Conservation (phyloP, 108 stramenopile species). For the Nitzschia putrida region DNA sequence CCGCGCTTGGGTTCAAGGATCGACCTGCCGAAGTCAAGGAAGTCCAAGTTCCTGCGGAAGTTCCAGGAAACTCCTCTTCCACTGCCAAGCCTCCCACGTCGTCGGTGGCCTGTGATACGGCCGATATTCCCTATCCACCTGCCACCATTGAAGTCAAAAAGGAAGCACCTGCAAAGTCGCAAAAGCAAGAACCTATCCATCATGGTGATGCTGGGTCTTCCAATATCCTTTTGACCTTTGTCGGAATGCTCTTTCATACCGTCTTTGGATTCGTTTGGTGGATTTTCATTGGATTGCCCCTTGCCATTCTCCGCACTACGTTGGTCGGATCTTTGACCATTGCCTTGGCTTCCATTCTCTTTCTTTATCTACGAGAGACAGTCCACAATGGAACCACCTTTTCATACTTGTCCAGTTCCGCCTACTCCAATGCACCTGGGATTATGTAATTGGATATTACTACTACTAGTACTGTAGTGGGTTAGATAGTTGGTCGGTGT, state of each 20-base stretch:
- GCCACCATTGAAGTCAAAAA: slow-evolving; percentile 15
- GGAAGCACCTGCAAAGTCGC: slow-evolving; percentile 30
- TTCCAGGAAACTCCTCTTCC: slow-evolving; percentile 2
- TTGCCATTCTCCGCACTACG: slow-evolving; percentile 38
- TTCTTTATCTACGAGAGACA: slow-evolving; percentile 21
- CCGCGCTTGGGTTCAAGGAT: slow-evolving; percentile 57
- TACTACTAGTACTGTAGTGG: no score
- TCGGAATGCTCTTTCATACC: slow-evolving; percentile 51
- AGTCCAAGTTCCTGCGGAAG: background rate
- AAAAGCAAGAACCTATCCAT: slow-evolving; percentile 2
- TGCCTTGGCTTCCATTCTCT: slow-evolving; percentile 12
- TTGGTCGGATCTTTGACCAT: slow-evolving; percentile 8
- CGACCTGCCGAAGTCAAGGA: slow-evolving; percentile 6
- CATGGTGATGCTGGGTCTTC: slow-evolving; percentile 23
- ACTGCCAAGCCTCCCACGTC: slow-evolving; percentile 4
- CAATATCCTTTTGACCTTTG: slow-evolving; percentile 56
- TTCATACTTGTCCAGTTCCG: background rate
- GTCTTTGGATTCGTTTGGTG: slow-evolving; percentile 52
- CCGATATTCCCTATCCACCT: slow-evolving; percentile 24
- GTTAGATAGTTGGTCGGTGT: no score
- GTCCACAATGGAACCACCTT: slow-evolving; percentile 10
- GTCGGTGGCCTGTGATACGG: slow-evolving; percentile 22
- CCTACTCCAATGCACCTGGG: slow-evolving; percentile 15
- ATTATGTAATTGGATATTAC: no score
- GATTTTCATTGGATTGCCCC: slow-evolving; percentile 47